Evolutionary conservation across 2,329 filamentous ascomycete species (phyloP), one percentile per base, ranked within the genome.

Genomic region (Penicillium decumbens): DNA sequence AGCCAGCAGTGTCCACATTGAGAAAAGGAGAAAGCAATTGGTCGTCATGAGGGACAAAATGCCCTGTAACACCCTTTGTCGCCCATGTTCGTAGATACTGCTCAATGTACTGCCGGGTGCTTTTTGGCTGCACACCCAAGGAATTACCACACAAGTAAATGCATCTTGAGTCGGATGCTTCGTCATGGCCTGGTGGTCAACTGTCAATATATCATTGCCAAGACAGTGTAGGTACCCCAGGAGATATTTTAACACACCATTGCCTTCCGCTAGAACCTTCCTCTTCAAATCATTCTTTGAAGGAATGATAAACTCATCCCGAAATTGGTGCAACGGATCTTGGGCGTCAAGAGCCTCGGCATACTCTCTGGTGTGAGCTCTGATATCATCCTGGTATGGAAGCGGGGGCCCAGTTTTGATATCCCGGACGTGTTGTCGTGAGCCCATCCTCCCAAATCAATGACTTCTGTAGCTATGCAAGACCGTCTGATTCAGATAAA

Each of bases 141-240:
- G 89, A 95, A 73, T 95, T 95, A 49, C 91, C 91, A 58, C 89
- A 92, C 55, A 96, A 83, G 69, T 95, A 96, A 51, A 89, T 84
- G 51, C 78, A 80, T 41, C 74, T 72, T 25, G 76, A 72, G n/a
- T 75, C 59, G 12, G 62, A 61, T 18, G 56, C 60, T n/a, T 71
- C 60, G 35, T 70, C 67, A 15, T 51, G 37, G 38, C 25, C 44
- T 38, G 30, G 28, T 25, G 25, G 24, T 28, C n/a, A 18, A 23
- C 6, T 20, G 23, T 30, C n/a, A 41, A 15, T 37, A 15, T n/a
- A 24, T 40, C 15, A 39, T 20, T 5, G 15, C 7, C 3, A 2
- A 5, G 37, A 15, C n/a, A 8, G 10, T 2, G 4, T 3, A 18
- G 24, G 6, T 32, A 41, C 20, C 20, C 3, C 20, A 2, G 20